Conservation (phyloP, 768 basidiomycete species). For the Rhizopogon salebrosus region DNA sequence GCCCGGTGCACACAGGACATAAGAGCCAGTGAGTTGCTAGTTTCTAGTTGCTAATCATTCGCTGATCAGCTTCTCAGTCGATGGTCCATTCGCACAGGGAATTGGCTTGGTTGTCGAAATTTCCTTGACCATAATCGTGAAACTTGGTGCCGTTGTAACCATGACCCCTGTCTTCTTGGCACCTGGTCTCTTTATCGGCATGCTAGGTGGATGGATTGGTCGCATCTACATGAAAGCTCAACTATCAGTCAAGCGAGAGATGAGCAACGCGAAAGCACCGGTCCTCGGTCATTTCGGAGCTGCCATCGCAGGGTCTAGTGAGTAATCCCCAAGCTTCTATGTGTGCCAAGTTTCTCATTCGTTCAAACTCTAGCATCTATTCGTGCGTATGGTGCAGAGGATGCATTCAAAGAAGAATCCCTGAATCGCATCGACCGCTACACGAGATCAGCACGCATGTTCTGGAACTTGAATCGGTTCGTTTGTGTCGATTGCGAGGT, state of each 20-base stretch:
- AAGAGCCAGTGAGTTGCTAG: conserved; percentile 15
- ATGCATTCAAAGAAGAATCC: conserved; percentile 36
- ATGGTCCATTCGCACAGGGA: conserved; percentile 25
- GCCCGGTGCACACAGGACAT: conserved; percentile 67
- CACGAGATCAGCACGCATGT: conserved; percentile 32
- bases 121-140: conserved; percentile 28
- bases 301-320: conserved; percentile 45
- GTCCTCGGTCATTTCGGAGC: conserved; percentile 48
- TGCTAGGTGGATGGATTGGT: conserved; percentile 40
- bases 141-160: conserved; percentile 31
- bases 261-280: conserved; percentile 46
- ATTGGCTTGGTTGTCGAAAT: conserved; percentile 26
- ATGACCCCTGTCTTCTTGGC: conserved; percentile 35
- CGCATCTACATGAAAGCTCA: conserved; percentile 53
- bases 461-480: conserved; percentile 45
- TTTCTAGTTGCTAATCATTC: background rate
- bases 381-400: conserved; percentile 51
- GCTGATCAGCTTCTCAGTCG: conserved; percentile 21
- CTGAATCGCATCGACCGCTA: conserved; percentile 44
- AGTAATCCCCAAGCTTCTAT: background rate
- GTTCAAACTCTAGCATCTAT: conserved; percentile 32
- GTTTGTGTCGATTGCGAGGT: background rate
- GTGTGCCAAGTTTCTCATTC: background rate
- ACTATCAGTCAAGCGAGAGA: conserved; percentile 50
- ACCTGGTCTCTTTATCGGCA: conserved; percentile 29